These are phyloP conservation scores for Clitoria ternatea DNA, from an alignment of 306 rosid genomes.

Conservation along the genomic window DNA sequence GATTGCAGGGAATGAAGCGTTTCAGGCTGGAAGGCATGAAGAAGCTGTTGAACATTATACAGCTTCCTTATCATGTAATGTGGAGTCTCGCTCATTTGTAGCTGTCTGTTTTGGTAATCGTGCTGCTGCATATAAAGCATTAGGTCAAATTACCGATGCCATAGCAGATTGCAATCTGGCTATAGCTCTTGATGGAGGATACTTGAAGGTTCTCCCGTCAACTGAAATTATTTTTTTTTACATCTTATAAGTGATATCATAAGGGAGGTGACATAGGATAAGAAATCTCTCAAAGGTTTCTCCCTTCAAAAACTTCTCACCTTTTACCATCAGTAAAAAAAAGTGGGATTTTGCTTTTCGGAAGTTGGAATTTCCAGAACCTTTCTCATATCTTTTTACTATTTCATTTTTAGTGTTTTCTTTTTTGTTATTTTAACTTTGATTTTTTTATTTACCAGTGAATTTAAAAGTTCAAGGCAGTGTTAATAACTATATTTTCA, in stretches of 20 bases:
- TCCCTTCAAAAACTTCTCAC: not conserved
- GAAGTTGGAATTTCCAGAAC: not conserved
- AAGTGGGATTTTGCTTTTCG: not conserved
- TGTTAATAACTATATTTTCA: no score
- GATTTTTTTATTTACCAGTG: no score
- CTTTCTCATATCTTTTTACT: not conserved
- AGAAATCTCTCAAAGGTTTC: not conserved
- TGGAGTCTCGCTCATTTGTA: not conserved
- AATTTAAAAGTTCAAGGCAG: no score
- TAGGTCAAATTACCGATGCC: not conserved
- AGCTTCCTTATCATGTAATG: not conserved
- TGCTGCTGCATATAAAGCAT: not conserved
- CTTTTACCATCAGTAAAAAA: not conserved
- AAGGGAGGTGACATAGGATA: not conserved
- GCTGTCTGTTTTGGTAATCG: slow-evolving; percentile 9
- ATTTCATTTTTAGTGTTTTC: not conserved
- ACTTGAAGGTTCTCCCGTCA: not conserved
- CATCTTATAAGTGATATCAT: not conserved
- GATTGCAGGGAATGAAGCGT: not conserved
- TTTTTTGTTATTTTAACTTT: no score
- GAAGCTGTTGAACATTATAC: slow-evolving; percentile 15
- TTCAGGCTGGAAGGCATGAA: not conserved
- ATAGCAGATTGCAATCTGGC: slow-evolving; percentile 12
- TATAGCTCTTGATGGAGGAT: slow-evolving; percentile 13
- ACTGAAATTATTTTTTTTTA: not conserved